Conservation (phyloP, 73 alveolate genomes). For the Symbiodinium pilosum region DNA sequence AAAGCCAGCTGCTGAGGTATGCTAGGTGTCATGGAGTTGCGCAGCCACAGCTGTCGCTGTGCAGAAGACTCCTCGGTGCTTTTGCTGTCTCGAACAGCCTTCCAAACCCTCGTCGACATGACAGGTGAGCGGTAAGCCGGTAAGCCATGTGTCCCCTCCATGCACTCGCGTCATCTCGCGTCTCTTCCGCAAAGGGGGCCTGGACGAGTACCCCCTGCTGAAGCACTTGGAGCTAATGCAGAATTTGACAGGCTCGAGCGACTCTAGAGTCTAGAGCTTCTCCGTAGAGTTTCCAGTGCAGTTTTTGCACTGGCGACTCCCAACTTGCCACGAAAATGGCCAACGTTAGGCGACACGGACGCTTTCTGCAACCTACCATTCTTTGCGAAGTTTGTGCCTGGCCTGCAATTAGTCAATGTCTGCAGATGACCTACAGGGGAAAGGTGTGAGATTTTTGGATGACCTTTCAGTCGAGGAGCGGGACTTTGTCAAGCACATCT, state of each 20-base stretch:
- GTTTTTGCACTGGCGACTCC: not conserved
- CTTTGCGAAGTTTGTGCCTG: constrained; percentile 60
- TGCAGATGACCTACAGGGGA: not conserved
- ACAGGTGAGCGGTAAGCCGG: constrained; percentile 48
- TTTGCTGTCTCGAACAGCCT: constrained; percentile 46
- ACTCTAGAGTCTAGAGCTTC: too few relatives aligned
- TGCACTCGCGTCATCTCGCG: not conserved
- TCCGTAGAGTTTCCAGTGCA: too few relatives aligned
- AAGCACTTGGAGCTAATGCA: constrained; percentile 82
- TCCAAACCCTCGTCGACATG: constrained; percentile 43
- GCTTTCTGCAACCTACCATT: constrained; percentile 50
- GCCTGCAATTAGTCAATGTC: constrained; percentile 13
- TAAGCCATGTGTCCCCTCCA: not conserved
- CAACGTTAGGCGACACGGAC: constrained; percentile 31
- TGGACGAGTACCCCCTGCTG: constrained; percentile 43
- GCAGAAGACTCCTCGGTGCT: constrained; percentile 73
- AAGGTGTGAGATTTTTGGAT: not conserved
- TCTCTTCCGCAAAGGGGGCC: constrained; percentile 21
- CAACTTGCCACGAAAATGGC: not conserved
- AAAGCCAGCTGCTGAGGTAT: constrained; percentile 36
- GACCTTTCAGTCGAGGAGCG: constrained; percentile 35
- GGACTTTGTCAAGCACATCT: constrained; percentile 56
- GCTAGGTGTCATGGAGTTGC: constrained; percentile 78
- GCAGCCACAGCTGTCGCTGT: constrained; percentile 71
- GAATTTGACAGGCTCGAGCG: constrained; percentile 10